phyloP scores from a whole-genome alignment of 768 basidiomycete species.

The Amylocystis lapponica region DNA sequence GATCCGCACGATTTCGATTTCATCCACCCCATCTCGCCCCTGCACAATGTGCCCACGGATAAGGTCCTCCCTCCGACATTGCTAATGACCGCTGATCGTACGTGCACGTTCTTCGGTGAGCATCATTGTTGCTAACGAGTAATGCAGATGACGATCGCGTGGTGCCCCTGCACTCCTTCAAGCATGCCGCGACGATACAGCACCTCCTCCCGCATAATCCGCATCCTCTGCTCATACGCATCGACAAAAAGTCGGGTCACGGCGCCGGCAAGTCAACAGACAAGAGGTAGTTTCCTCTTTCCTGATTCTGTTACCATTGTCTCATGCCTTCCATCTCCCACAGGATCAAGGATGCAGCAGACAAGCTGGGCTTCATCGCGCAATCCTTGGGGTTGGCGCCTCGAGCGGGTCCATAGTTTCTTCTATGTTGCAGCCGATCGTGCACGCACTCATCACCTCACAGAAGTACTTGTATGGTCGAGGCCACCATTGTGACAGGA shows the following conservation, averaged over 20 bases:
- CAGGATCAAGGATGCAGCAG: constrained; percentile 72
- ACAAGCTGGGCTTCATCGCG: constrained; percentile 73
- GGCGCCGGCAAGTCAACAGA: constrained; percentile 76
- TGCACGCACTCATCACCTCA: too few species aligned
- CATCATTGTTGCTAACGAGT: too few species aligned
- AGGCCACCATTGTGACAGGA: too few species aligned
- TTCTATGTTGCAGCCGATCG: too few species aligned
- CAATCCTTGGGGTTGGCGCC: constrained; percentile 50
- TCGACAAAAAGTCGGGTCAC: constrained; percentile 78
- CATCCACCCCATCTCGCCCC: constrained; percentile 71
- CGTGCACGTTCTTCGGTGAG: constrained; percentile 28
- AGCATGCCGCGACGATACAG: constrained; percentile 75
- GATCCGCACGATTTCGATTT: constrained; percentile 79
- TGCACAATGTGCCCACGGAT: constrained; percentile 69
- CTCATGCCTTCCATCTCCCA: not conserved
- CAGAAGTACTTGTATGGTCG: too few species aligned
- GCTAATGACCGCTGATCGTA: constrained; percentile 80
- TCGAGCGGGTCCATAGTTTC: constrained; percentile 2
- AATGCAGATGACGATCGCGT: constrained; percentile 76
- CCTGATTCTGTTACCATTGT: constrained; percentile 1
- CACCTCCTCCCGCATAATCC: constrained; percentile 57
- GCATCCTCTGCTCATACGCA: constrained; percentile 67
- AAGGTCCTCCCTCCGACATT: constrained; percentile 62
- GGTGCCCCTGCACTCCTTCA: constrained; percentile 85
- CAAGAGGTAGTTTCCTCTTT: constrained; percentile 40